These are phyloP conservation scores for Hypoxylon perforatum DNA, from an alignment of 495 filamentous ascomycete species.

Conservation along the genomic window DNA sequence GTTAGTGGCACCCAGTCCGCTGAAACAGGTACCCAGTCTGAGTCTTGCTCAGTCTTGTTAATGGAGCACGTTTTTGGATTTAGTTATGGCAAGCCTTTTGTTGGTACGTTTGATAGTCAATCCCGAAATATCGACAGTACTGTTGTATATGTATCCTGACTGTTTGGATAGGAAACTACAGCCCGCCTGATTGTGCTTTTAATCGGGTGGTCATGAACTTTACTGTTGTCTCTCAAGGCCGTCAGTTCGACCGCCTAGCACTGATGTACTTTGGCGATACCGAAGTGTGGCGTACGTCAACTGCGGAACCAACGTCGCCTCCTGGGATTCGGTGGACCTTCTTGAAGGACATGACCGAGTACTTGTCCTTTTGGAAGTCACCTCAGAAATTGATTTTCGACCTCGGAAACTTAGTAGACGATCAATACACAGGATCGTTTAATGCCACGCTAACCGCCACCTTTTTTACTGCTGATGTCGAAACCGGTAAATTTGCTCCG, in stretches of 20 bases:
- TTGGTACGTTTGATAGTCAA: constrained; percentile 65
- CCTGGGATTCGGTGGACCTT: constrained; percentile 79
- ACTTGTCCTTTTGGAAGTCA: constrained; percentile 73
- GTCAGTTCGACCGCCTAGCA: constrained; percentile 83
- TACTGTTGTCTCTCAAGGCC: constrained; percentile 77
- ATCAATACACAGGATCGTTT: constrained; percentile 81
- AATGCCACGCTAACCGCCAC: constrained; percentile 82
- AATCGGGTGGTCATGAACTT: constrained; percentile 87
- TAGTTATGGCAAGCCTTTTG: constrained; percentile 82
- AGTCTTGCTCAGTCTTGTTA: constrained; percentile 65
- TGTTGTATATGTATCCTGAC: not conserved
- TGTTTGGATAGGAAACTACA: constrained; percentile 67
- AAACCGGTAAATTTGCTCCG: constrained; percentile 54
- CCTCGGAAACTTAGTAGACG: constrained; percentile 78
- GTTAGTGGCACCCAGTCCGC: constrained; percentile 10
- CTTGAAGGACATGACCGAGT: constrained; percentile 84
- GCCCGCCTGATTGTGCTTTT: constrained; percentile 78
- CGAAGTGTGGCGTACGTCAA: constrained; percentile 87
- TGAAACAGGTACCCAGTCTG: constrained; percentile 29
- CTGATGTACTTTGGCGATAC: constrained; percentile 83
- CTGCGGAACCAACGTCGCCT: constrained; percentile 77
- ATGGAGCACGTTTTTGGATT: constrained; percentile 80
- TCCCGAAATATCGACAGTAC: not conserved
- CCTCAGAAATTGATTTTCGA: constrained; percentile 85
- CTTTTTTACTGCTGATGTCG: constrained; percentile 67